Evolutionary conservation across 2,329 filamentous ascomycete genomes (phyloP).

Genomic region (Phialophora macrospora): DNA sequence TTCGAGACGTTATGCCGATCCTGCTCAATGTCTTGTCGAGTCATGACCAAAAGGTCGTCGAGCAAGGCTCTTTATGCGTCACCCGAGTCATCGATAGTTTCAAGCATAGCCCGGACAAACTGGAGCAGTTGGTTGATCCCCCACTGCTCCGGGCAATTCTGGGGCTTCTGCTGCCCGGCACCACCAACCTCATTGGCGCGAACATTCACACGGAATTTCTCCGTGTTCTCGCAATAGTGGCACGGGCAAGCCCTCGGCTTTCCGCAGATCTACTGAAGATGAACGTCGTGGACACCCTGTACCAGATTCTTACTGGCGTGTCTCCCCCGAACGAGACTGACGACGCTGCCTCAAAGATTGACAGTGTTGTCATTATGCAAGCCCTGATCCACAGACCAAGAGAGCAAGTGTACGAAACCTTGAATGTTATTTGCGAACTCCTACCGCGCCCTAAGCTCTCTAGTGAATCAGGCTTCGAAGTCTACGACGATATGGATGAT

Average conservation of each 20-base stretch:
- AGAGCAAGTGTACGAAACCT: conserved; percentile 94
- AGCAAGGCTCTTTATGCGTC: conserved; percentile 94
- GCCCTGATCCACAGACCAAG: conserved; percentile 92
- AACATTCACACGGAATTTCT: conserved; percentile 97
- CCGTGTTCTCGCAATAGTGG: conserved; percentile 85
- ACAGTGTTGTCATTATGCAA: conserved; percentile 98
- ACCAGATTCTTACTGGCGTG: conserved; percentile 94
- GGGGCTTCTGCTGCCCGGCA: conserved; percentile 86
- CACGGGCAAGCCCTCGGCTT: conserved; percentile 82
- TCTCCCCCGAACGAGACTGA: conserved; percentile 82
- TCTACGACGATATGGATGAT: conserved; percentile 52
- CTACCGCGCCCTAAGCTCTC: conserved; percentile 73
- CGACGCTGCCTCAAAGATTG: conserved; percentile 81
- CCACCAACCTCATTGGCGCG: conserved; percentile 90
- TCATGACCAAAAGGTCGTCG: conserved; percentile 94
- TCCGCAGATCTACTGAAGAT: conserved; percentile 93
- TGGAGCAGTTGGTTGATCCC: conserved; percentile 90
- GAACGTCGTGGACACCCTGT: conserved; percentile 95
- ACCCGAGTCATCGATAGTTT: conserved; percentile 97
- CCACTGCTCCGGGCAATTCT: conserved; percentile 84
- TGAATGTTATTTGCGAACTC: conserved; percentile 96
- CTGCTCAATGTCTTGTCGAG: conserved; percentile 87
- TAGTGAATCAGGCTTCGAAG: conserved; percentile 54
- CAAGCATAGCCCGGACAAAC: conserved; percentile 80
- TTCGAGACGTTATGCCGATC: conserved; percentile 95